Conservation (phyloP, 176 grass and related monocot species). For the Cocos nucifera region DNA sequence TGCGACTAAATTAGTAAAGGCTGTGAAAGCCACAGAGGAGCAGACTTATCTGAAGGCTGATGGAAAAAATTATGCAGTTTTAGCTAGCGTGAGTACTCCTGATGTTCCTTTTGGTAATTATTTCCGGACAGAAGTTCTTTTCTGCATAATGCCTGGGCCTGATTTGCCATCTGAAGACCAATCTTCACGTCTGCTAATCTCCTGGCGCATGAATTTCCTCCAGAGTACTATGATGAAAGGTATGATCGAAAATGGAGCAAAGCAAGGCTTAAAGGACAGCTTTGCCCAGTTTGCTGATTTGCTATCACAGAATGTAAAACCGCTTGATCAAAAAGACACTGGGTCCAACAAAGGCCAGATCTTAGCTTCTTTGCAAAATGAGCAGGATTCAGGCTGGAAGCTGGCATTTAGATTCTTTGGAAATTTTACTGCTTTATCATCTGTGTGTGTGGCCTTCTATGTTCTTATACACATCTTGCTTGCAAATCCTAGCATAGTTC, state of each 20-base stretch:
- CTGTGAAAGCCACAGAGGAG: constrained; percentile 80
- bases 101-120: constrained; percentile 83
- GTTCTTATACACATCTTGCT: constrained; percentile 55
- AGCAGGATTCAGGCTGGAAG: constrained; percentile 50
- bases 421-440: constrained; percentile 68
- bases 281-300: constrained; percentile 64
- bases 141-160: constrained; percentile 61
- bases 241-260: constrained; percentile 96
- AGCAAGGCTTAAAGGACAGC: constrained; percentile 67
- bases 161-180: constrained; percentile 51
- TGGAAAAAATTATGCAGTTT: constrained; percentile 61
- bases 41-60: constrained; percentile 80
- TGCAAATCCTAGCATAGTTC: constrained; percentile 26
- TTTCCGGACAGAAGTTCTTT: constrained; percentile 86
- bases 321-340: constrained; percentile 42
- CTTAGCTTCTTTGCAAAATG: constrained; percentile 43
- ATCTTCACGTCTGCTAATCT: constrained; percentile 65
- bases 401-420: constrained; percentile 64
- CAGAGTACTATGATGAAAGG: constrained; percentile 91
- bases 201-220: constrained; percentile 96
- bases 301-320: constrained; percentile 56
- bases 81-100: constrained; percentile 77
- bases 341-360: constrained; percentile 50
- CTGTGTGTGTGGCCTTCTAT: constrained; percentile 50
- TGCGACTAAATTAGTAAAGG: constrained; percentile 74